Conservation (phyloP, 768 basidiomycete genomes). For the Clavaria fumosa region DNA sequence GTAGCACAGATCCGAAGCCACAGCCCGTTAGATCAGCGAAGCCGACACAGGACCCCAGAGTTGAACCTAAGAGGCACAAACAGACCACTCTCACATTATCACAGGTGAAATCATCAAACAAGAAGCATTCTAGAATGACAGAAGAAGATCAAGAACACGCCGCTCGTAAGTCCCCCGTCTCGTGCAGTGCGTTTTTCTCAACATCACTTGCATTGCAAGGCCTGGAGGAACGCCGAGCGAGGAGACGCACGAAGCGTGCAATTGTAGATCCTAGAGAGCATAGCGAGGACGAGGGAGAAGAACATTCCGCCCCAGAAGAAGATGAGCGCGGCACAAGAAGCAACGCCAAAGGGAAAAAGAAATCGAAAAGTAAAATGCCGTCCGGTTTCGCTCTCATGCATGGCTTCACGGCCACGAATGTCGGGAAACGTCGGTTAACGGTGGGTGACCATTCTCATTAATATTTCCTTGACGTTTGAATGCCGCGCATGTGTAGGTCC, state of each 20-base stretch:
- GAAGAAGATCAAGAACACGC: slow-evolving; percentile 22
- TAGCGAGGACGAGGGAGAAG: slow-evolving; percentile 11
- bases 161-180: slow-evolving; percentile 18
- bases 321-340: slow-evolving; percentile 9
- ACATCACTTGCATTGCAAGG: slow-evolving; percentile 24
- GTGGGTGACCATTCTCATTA: slow-evolving; percentile 18
- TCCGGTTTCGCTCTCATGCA: slow-evolving; percentile 51
- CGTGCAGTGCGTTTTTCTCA: neutral
- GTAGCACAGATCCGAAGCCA: neutral
- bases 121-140: slow-evolving; percentile 9
- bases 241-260: slow-evolving; percentile 41
- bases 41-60: neutral
- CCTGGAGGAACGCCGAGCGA: slow-evolving; percentile 46
- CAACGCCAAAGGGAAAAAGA: slow-evolving; percentile 15
- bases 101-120: neutral
- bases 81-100: neutral
- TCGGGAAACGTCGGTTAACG: slow-evolving; percentile 47
- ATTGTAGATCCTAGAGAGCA: slow-evolving; percentile 26
- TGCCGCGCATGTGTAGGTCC: slow-evolving; percentile 11
- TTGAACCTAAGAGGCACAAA: neutral
- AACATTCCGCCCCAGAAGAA: slow-evolving; percentile 4
- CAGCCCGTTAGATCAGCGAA: neutral
- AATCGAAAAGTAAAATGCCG: slow-evolving; percentile 22
- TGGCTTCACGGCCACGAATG: slow-evolving; percentile 45
- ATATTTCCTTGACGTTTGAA: slow-evolving; percentile 23